Evolutionary conservation across 83 land plant genomes (phyloP).

Genomic region (Picea mariana): DNA sequence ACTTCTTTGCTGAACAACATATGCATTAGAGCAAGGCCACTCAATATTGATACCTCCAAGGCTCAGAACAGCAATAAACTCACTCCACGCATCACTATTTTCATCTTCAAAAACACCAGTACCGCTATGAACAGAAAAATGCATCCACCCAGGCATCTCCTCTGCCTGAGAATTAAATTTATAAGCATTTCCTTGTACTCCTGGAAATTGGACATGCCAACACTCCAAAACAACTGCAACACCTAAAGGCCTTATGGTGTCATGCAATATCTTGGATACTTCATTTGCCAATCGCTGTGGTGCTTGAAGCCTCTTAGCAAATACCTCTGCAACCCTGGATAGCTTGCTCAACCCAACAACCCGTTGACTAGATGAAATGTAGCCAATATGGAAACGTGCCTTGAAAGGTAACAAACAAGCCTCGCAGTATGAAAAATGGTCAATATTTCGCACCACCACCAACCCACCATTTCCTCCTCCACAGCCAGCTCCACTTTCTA

Average conservation of each 20-base stretch:
- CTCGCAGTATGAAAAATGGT: constrained; percentile 72
- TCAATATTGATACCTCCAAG: constrained; percentile 46
- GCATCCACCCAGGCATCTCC: constrained; percentile 42
- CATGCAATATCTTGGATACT: constrained; percentile 50
- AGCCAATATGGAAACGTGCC: constrained; percentile 74
- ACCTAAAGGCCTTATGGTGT: constrained; percentile 68
- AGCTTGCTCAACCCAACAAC: constrained; percentile 89
- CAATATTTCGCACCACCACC: constrained; percentile 79
- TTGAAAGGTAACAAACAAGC: constrained; percentile 84
- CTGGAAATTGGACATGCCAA: constrained; percentile 69
- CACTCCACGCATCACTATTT: constrained; percentile 52
- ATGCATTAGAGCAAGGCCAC: constrained; percentile 4
- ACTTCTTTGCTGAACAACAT: not conserved
- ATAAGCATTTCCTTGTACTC: constrained; percentile 13
- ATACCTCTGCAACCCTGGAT: constrained; percentile 75
- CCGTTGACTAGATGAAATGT: constrained; percentile 66
- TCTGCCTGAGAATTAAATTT: not conserved
- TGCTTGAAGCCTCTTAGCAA: constrained; percentile 70
- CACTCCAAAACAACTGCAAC: constrained; percentile 73
- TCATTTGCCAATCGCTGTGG: constrained; percentile 71
- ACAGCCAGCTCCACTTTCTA: constrained; percentile 45
- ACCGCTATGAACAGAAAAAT: constrained; percentile 38
- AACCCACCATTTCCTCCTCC: constrained; percentile 85
- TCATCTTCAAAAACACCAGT: constrained; percentile 64
- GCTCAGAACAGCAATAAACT: constrained; percentile 57